Conservation (phyloP, 2,329 filamentous ascomycete genomes). For the Fonsecaea multimorphosa region DNA sequence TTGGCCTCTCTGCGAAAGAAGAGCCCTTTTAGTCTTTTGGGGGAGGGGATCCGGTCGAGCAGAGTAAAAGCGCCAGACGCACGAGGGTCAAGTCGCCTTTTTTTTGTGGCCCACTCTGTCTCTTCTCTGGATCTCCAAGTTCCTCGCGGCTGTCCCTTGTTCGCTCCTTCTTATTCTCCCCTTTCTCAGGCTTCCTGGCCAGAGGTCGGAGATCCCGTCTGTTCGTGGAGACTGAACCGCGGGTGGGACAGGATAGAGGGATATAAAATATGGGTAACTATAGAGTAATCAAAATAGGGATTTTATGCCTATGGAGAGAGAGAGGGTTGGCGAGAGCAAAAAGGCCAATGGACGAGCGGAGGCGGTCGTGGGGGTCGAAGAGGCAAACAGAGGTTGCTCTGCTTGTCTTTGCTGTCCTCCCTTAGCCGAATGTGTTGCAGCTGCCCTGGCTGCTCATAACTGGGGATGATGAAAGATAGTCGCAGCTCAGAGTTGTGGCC, state of each 20-base stretch:
- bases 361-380: slow-evolving; percentile 10
- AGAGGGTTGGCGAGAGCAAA: background rate
- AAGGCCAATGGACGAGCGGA: slow-evolving; percentile 15
- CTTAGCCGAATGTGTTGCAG: slow-evolving; percentile 10
- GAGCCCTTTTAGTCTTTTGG: background rate
- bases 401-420: background rate
- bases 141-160: background rate
- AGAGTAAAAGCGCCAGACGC: background rate
- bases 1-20: background rate
- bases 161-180: background rate
- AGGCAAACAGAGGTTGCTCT: background rate
- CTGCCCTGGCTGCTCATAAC: slow-evolving; percentile 2
- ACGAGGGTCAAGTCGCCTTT: background rate
- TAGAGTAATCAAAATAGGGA: background rate
- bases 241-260: background rate
- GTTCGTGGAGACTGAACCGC: background rate
- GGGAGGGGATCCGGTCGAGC: background rate
- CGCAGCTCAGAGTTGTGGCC: background rate
- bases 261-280: background rate
- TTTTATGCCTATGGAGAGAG: slow-evolving; percentile 9
- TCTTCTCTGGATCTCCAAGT: background rate
- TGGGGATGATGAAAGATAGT: slow-evolving; percentile 3
- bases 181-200: background rate
- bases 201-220: background rate
- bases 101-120: background rate